phyloP scores from a whole-genome alignment of 2,329 filamentous ascomycete species.

The Seiridium unicorne region DNA sequence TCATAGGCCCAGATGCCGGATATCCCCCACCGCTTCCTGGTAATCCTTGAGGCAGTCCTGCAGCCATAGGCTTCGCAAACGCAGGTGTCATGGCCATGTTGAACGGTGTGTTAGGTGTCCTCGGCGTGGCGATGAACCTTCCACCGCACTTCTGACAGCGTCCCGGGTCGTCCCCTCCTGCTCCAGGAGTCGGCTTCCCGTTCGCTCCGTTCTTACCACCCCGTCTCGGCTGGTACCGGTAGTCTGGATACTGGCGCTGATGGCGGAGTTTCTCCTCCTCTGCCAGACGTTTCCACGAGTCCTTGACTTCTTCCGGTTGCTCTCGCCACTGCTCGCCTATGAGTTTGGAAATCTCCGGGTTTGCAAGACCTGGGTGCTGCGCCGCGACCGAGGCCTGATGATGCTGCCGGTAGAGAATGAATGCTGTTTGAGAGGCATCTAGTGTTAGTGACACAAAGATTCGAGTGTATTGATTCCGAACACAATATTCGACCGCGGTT shows the following conservation, averaged over 20 bases:
- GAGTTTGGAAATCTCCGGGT: constrained; percentile 96
- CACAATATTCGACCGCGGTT: too few species aligned
- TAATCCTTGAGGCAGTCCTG: neutral
- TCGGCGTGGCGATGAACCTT: constrained; percentile 60
- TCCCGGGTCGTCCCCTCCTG: constrained; percentile 44
- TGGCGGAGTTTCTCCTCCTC: constrained; percentile 92
- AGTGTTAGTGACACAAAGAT: neutral
- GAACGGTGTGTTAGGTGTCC: constrained; percentile 53
- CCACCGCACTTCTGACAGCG: constrained; percentile 73
- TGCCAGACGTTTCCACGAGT: constrained; percentile 84
- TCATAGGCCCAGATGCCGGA: constrained; percentile 17
- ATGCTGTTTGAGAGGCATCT: constrained; percentile 57
- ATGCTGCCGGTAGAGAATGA: constrained; percentile 95
- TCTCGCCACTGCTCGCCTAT: constrained; percentile 91
- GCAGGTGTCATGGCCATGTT: constrained; percentile 30
- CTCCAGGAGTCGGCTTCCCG: constrained; percentile 8
- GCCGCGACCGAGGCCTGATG: constrained; percentile 80
- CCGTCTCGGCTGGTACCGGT: constrained; percentile 87
- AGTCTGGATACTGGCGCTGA: constrained; percentile 85
- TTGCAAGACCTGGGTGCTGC: constrained; percentile 83
- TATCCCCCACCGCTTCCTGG: neutral
- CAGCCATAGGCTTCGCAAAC: constrained; percentile 10
- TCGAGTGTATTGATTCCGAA: neutral
- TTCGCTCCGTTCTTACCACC: constrained; percentile 36
- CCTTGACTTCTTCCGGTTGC: constrained; percentile 71